Evolutionary conservation across 371 early-diverging fungal genomes (phyloP).

Genomic region (Mortierella sp.): DNA sequence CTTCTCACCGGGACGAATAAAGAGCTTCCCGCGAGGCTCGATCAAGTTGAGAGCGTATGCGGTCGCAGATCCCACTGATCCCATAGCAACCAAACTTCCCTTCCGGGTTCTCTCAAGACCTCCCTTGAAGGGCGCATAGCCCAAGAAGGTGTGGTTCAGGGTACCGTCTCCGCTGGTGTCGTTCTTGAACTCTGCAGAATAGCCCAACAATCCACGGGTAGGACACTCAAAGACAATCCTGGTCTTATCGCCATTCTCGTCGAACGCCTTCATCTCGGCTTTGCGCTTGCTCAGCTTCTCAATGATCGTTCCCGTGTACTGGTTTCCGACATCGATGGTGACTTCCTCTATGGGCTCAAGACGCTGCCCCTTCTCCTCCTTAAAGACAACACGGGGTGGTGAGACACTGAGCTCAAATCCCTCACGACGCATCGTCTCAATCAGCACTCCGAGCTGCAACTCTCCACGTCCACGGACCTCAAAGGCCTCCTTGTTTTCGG

Average conservation of each 20-base stretch:
- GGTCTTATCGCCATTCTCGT: conserved; percentile 77
- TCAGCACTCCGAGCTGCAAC: conserved; percentile 84
- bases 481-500: conserved; percentile 71
- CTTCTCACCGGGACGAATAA: conserved; percentile 76
- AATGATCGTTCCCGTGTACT: conserved; percentile 77
- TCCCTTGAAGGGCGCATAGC: conserved; percentile 78
- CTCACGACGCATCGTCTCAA: conserved; percentile 90
- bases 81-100: conserved; percentile 77
- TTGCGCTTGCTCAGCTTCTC: conserved; percentile 84
- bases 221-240: conserved; percentile 81
- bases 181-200: conserved; percentile 85
- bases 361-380: conserved; percentile 63
- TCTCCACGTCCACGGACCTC: conserved; percentile 90
- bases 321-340: conserved; percentile 78
- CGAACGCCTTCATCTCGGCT: conserved; percentile 79
- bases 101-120: conserved; percentile 76
- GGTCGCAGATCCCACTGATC: conserved; percentile 72
- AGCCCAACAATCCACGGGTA: conserved; percentile 83
- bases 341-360: conserved; percentile 87
- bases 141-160: conserved; percentile 78
- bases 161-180: conserved; percentile 77
- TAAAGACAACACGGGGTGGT: conserved; percentile 82
- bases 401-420: conserved; percentile 86
- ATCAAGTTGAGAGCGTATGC: conserved; percentile 78
- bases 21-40: conserved; percentile 83